Percentiles rank a stretch among this genome's conserved stretches.
Evolutionary conservation across 2,329 filamentous ascomycete species (phyloP).

Genomic region (Dryadomyces sulphureus): DNA sequence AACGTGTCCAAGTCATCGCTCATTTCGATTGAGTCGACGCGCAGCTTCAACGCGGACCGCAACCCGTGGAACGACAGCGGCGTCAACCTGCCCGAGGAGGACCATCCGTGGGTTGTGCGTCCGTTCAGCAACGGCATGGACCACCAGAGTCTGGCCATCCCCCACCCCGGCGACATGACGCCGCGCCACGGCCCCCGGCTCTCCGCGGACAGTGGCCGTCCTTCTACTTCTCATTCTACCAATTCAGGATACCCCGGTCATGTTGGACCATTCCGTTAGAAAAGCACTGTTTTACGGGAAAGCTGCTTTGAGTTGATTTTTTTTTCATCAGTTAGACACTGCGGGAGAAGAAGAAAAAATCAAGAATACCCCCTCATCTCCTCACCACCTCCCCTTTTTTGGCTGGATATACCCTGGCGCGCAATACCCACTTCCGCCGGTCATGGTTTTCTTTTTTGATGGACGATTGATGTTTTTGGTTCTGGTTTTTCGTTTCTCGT

Average conservation of each 20-base stretch:
- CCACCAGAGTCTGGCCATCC: constrained; percentile 46
- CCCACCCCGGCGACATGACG: constrained; percentile 66
- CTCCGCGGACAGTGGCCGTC: constrained; percentile 82
- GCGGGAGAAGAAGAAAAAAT: constrained; percentile 6
- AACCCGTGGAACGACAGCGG: constrained; percentile 98
- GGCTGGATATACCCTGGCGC: constrained; percentile 54
- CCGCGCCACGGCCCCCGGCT: constrained; percentile 71
- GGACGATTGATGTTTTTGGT: constrained; percentile 6
- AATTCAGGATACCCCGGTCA: constrained; percentile 92
- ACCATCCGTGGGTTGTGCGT: constrained; percentile 50
- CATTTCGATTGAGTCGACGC: constrained; percentile 88
- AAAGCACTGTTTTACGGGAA: constrained; percentile 26
- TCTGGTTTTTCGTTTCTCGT: not conserved
- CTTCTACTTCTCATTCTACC: constrained; percentile 88
- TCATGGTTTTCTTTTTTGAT: constrained; percentile 8
- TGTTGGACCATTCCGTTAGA: constrained; percentile 82
- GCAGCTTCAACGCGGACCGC: constrained; percentile 78
- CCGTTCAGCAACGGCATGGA: constrained; percentile 51
- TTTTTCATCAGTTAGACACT: constrained; percentile 12
- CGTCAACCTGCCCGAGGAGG: constrained; percentile 84
- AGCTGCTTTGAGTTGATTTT: constrained; percentile 14
- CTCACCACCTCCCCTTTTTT: constrained; percentile 28
- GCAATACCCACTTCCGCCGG: constrained; percentile 25
- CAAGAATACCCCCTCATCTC: constrained; percentile 8
- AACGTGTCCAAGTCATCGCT: constrained; percentile 91